phyloP scores from a whole-genome alignment of 805 yeast genomes.

The Naumovozyma dairenensis region DNA sequence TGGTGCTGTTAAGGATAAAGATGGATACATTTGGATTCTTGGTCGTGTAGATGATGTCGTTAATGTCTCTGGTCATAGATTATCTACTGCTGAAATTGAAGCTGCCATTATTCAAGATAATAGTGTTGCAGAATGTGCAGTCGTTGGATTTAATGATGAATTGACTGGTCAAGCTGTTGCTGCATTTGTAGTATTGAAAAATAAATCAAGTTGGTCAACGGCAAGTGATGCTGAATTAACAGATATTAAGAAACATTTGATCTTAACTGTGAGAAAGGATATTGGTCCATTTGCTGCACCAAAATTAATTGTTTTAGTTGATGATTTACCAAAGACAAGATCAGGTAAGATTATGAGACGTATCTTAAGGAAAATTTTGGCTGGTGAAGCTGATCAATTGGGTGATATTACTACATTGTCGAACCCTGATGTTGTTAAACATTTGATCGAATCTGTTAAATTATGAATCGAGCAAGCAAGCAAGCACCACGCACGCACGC shows the following conservation, averaged over 20 bases:
- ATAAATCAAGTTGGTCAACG: slow-evolving; percentile 28
- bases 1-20: slow-evolving; percentile 79
- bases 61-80: slow-evolving; percentile 76
- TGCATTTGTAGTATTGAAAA: slow-evolving; percentile 69
- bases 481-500: too few species aligned
- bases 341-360: slow-evolving; percentile 85
- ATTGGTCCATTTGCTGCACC: slow-evolving; percentile 87
- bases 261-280: slow-evolving; percentile 63
- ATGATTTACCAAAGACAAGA: slow-evolving; percentile 77
- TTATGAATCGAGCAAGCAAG: slow-evolving; percentile 6
- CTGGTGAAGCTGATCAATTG: slow-evolving; percentile 69
- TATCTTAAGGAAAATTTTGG: slow-evolving; percentile 65
- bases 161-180: slow-evolving; percentile 82
- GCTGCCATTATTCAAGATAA: slow-evolving; percentile 68
- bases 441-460: slow-evolving; percentile 47
- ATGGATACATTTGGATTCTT: slow-evolving; percentile 77
- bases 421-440: slow-evolving; percentile 64
- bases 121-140: slow-evolving; percentile 69
- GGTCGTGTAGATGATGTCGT: slow-evolving; percentile 88
- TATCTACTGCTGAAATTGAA: slow-evolving; percentile 85
- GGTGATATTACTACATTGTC: slow-evolving; percentile 74
- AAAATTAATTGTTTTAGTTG: slow-evolving; percentile 58
- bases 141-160: slow-evolving; percentile 74
- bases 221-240: slow-evolving; percentile 36
- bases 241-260: slow-evolving; percentile 51